phyloP scores from a whole-genome alignment of 2,329 filamentous ascomycete genomes.

The Hymenoscyphus infarciens region DNA sequence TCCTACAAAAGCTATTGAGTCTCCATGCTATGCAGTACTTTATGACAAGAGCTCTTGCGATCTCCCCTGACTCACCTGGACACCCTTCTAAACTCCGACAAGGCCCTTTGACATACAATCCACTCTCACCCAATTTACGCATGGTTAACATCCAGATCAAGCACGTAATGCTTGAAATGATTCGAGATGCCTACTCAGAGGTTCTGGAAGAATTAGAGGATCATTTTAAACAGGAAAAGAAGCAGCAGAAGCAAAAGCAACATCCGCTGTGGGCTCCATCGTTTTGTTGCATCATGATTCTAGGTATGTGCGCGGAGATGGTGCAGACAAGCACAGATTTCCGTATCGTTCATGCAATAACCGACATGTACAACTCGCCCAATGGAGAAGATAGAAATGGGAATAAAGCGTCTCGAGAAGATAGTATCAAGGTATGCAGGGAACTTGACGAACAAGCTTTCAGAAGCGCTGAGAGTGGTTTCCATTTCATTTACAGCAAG shows the following conservation, averaged over 20 bases:
- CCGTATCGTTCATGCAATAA: background rate
- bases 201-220: background rate
- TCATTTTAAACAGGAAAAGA: no score
- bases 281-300: background rate
- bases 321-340: background rate
- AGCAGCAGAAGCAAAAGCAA: background rate
- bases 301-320: background rate
- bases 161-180: background rate
- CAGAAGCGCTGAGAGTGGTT: background rate
- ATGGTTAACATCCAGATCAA: background rate
- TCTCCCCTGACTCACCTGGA: background rate
- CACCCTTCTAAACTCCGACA: background rate
- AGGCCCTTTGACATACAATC: background rate
- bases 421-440: background rate
- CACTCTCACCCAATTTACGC: background rate
- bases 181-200: background rate
- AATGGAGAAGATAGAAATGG: background rate
- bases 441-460: background rate
- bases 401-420: background rate
- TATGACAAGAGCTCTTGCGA: background rate
- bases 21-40: background rate
- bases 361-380: background rate
- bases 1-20: background rate
- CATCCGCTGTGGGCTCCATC: background rate
- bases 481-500: background rate